Conservation (phyloP, 805 yeast species). For the Ogataea pilisensis region DNA sequence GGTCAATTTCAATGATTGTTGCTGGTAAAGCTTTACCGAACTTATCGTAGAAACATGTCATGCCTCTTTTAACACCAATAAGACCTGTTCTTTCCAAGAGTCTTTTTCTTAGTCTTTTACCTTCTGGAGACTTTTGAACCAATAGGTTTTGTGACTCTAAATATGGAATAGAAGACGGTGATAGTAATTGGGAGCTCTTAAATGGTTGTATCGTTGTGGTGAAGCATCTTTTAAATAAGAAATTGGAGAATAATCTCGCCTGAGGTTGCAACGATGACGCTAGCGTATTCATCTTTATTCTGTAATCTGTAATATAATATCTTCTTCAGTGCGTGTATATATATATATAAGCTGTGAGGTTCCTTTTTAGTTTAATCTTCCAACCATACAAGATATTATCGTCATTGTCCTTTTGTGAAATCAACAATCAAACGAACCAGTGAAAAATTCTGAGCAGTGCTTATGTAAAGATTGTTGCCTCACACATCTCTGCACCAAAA, state of each 20-base stretch:
- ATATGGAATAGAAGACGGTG: constrained; percentile 49
- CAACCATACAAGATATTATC: background rate
- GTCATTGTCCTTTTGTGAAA: background rate
- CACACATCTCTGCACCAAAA: background rate
- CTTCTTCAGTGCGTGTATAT: no score
- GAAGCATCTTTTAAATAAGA: constrained; percentile 10
- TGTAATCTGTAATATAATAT: background rate
- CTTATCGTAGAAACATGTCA: constrained; percentile 78
- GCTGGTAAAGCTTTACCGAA: constrained; percentile 72
- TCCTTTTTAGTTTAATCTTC: no score
- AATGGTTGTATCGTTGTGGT: constrained; percentile 37
- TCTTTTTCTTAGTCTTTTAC: constrained; percentile 67
- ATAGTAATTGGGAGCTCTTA: constrained; percentile 27
- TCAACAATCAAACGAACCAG: background rate
- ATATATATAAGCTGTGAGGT: no score
- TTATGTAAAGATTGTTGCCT: background rate
- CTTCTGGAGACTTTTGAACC: constrained; percentile 62
- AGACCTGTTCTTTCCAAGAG: constrained; percentile 79
- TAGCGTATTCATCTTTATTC: background rate
- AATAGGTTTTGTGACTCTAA: constrained; percentile 44
- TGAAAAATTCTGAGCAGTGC: background rate
- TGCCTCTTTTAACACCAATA: constrained; percentile 80
- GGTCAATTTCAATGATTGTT: constrained; percentile 82
- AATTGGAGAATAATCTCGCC: constrained; percentile 1
- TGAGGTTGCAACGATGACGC: background rate